Evolutionary conservation across 2,329 filamentous ascomycete genomes (phyloP).

Genomic region (Tolypocladium amazonense): DNA sequence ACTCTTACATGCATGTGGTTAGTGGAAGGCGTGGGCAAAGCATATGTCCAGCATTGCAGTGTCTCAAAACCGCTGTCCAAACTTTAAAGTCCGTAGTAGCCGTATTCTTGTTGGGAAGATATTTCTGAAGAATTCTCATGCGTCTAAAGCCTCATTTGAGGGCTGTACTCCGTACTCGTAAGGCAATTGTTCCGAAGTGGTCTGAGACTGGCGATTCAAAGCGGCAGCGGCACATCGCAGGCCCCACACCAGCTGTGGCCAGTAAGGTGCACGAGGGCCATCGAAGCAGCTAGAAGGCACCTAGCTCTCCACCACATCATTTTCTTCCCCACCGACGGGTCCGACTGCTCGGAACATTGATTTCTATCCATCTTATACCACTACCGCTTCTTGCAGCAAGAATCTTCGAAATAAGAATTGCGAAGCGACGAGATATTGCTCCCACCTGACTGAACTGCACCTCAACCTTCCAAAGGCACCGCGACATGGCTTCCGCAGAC

Average conservation of each 20-base stretch:
- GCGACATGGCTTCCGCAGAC: conserved; percentile 49
- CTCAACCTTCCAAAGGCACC: not conserved
- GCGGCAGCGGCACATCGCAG: not conserved
- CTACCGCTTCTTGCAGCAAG: not conserved
- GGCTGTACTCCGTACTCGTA: too few relatives aligned
- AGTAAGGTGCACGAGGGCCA: conserved; percentile 19
- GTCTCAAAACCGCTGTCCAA: too few relatives aligned
- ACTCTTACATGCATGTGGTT: too few relatives aligned
- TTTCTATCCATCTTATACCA: not conserved
- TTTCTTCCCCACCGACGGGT: not conserved
- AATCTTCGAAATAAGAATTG: not conserved
- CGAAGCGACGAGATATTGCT: not conserved
- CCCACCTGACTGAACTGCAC: not conserved
- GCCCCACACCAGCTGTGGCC: conserved; percentile 14
- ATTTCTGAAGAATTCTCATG: not conserved
- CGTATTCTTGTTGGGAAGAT: too few relatives aligned
- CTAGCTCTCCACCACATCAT: not conserved
- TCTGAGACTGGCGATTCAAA: not conserved
- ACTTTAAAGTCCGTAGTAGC: not conserved
- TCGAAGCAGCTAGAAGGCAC: conserved; percentile 33
- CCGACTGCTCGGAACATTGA: not conserved
- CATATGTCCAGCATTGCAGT: too few relatives aligned
- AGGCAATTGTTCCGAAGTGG: not conserved
- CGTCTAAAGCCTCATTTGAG: not conserved
- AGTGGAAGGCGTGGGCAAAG: too few relatives aligned